A percentile compares a stretch with the other conserved stretches of the same genome.
Conservation (phyloP, 192 early-diverging fungal genomes). For the Coemansia guatemalensis region DNA sequence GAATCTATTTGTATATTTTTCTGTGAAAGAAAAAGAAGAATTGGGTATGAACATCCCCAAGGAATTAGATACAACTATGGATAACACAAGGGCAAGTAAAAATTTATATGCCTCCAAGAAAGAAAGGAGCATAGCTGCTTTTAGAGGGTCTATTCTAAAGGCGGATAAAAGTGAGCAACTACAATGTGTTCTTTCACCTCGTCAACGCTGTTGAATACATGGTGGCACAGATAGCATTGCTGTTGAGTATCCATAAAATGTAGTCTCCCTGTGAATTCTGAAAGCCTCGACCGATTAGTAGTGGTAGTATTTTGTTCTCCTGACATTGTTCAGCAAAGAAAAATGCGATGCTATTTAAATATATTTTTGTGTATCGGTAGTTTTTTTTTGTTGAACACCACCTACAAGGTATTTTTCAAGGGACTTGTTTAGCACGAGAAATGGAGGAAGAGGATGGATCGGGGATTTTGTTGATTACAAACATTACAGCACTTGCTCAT, state of each 20-base stretch:
- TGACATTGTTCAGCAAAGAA: neutral
- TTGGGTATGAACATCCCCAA: no score
- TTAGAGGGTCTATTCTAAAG: slow-evolving; percentile 16
- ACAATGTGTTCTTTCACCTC: slow-evolving; percentile 41
- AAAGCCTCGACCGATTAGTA: no score
- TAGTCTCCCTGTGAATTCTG: no score
- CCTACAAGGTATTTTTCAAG: no score
- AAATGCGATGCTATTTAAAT: neutral
- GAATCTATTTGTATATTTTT: no score
- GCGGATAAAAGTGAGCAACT: slow-evolving; percentile 35
- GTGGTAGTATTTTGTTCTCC: neutral
- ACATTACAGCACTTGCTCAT: no score
- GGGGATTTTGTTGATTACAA: slow-evolving; percentile 3
- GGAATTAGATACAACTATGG: neutral
- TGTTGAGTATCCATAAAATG: slow-evolving; percentile 7
- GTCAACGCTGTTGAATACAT: slow-evolving; percentile 28
- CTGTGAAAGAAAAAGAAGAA: no score
- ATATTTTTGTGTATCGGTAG: no score
- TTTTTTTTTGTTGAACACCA: no score
- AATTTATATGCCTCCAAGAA: neutral
- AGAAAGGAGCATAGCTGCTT: neutral
- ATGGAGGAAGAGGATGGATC: neutral
- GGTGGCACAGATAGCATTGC: slow-evolving; percentile 33
- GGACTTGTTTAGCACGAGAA: neutral
- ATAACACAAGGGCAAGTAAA: neutral